Evolutionary conservation across 2,329 filamentous ascomycete species (phyloP).

Genomic region (Cordyceps cateniannulata): DNA sequence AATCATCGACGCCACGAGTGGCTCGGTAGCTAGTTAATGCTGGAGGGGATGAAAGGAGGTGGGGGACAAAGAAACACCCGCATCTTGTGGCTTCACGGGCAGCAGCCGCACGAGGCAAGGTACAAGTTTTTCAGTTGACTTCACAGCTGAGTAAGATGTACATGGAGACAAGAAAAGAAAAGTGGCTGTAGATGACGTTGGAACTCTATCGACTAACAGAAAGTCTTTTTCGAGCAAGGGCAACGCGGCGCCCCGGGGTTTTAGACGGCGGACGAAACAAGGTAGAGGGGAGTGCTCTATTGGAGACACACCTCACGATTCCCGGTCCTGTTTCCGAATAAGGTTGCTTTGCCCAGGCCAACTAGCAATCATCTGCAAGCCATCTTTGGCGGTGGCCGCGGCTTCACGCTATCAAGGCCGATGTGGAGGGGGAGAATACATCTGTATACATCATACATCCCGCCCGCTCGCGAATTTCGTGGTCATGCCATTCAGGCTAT

Average conservation of each 20-base stretch:
- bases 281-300: neutral
- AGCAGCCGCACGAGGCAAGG: neutral
- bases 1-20: no score
- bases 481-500: neutral
- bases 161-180: neutral
- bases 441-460: neutral
- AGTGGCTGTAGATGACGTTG: neutral
- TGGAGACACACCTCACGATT: neutral
- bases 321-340: neutral
- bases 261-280: neutral
- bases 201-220: constrained; percentile 2
- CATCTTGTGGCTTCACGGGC: no score
- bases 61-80: neutral
- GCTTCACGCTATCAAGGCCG: neutral
- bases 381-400: no score
- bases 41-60: neutral
- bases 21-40: neutral
- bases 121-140: neutral
- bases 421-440: neutral
- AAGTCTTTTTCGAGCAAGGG: neutral
- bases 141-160: constrained; percentile 3
- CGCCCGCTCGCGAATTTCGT: neutral
- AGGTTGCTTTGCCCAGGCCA: neutral
- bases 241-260: neutral
- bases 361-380: neutral